Percentiles rank a stretch among this genome's conserved stretches.
Evolutionary conservation across 176 grass and related monocot species (phyloP).

Genomic region (Carex scoparia): DNA sequence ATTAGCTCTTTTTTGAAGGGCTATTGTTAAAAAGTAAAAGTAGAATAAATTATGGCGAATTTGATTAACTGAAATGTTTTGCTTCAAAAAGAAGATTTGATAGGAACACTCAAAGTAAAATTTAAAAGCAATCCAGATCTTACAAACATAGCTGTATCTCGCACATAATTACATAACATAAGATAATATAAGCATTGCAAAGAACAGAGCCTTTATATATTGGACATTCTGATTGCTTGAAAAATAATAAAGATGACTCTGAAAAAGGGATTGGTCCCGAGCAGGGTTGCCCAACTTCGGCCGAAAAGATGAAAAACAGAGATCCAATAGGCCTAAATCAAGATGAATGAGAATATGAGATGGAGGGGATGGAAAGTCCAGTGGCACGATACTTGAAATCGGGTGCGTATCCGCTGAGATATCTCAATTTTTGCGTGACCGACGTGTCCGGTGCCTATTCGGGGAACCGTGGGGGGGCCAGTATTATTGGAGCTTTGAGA

Average conservation of each 20-base stretch:
- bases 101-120: background rate
- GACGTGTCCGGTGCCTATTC: too few species aligned
- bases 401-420: too few species aligned
- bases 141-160: background rate
- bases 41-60: background rate
- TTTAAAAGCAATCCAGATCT: background rate
- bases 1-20: background rate
- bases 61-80: background rate
- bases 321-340: too few species aligned
- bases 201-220: background rate
- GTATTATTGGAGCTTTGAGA: too few species aligned
- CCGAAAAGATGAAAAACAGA: background rate
- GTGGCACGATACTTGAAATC: too few species aligned
- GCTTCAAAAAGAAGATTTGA: background rate
- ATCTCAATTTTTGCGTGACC: too few species aligned
- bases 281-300: background rate
- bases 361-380: too few species aligned
- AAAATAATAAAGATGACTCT: background rate
- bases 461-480: too few species aligned
- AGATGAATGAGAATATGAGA: too few species aligned
- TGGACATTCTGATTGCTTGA: background rate
- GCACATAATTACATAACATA: background rate
- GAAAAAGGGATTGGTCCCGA: background rate
- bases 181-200: background rate
- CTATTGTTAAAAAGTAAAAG: background rate